Percentiles rank a stretch among this genome's conserved stretches.
phyloP scores from a whole-genome alignment of 2,329 filamentous ascomycete species.

The Aspergillus brunneoviolaceus region DNA sequence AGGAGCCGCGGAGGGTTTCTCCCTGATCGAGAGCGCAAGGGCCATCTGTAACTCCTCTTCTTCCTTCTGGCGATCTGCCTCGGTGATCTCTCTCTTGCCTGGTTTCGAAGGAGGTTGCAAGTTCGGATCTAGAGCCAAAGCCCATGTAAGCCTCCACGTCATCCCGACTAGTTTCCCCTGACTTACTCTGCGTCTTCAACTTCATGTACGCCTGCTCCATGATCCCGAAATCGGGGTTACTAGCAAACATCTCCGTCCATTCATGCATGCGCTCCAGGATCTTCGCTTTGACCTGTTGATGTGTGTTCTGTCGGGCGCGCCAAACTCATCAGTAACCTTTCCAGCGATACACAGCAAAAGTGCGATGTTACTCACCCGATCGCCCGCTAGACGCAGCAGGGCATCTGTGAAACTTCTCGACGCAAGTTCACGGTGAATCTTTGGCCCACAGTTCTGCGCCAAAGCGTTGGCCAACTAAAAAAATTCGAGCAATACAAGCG shows the following conservation, averaged over 20 bases:
- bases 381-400: conserved; percentile 82
- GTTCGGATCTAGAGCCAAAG: conserved; percentile 70
- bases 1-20: conserved; percentile 57
- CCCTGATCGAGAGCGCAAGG: conserved; percentile 85
- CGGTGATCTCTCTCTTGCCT: conserved; percentile 86
- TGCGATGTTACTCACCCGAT: conserved; percentile 55
- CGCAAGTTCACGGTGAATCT: conserved; percentile 84
- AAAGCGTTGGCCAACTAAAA: conserved; percentile 79
- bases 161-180: not conserved
- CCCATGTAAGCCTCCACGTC: conserved; percentile 5
- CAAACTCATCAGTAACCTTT: not conserved
- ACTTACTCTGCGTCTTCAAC: conserved; percentile 68
- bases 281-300: conserved; percentile 94
- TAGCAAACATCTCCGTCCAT: conserved; percentile 92
- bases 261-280: conserved; percentile 95
- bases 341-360: not conserved
- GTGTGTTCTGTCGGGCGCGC: conserved; percentile 65
- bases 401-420: conserved; percentile 94
- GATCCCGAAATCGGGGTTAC: conserved; percentile 87
- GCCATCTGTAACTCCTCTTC: conserved; percentile 98
- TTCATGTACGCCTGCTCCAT: conserved; percentile 95
- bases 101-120: conserved; percentile 90
- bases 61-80: conserved; percentile 87
- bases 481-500: not conserved
- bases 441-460: conserved; percentile 84